Base-by-base conservation (phyloP, 495 filamentous ascomycete species). In the Xylaria curta region DNA sequence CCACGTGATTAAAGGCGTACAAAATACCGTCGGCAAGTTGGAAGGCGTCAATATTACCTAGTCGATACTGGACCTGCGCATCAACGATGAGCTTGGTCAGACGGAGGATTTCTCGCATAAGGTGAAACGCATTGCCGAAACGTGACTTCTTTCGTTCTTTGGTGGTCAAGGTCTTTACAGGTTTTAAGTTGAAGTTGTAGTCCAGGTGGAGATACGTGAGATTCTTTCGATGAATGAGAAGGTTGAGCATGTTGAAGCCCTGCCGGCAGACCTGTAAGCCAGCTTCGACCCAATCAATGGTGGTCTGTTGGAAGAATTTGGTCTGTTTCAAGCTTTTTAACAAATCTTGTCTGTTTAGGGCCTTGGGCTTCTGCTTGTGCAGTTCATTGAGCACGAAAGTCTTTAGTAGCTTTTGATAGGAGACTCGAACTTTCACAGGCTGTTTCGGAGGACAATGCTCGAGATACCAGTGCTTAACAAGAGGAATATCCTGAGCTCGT, bases 61-160 rank as follows among this genome's bases (percentile, higher is more conserved):
- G 86, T 8, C 97, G 92, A 75, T 99, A 99, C 80, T 99, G 97
- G 28, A 98, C 97, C 77, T 99, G 97, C 9, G 97, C 95, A 82
- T 99, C 97, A 59, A 99, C 97, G 76, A 99, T 98, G 73, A 99
- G 87, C 82, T 99, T 99, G 15, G 96, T 98, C 71, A 99, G 81
- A 28, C 96, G 93, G n/a, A 99, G 85, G 75, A 99, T 98, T 83
- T 99, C 97, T 76, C 97, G 90, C 97, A 98, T 98, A 68, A 99
- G 84, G 84, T 99, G 97, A 87, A 99, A 99, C 44, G 97, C 97
- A 76, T 99, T 99, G 85, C 97, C 97, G 76, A 99, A 99, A 56
- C 97, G 92, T 31, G 96, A 98, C 89, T 99, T 99, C 87, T 99
- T 99, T 62, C 97, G 92, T 85, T 99, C 97, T 82, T 99, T 99